A percentile compares a stretch with the other conserved stretches of the same genome.
Conservation (phyloP, 805 yeast genomes). For the Lipomyces oligophaga region DNA sequence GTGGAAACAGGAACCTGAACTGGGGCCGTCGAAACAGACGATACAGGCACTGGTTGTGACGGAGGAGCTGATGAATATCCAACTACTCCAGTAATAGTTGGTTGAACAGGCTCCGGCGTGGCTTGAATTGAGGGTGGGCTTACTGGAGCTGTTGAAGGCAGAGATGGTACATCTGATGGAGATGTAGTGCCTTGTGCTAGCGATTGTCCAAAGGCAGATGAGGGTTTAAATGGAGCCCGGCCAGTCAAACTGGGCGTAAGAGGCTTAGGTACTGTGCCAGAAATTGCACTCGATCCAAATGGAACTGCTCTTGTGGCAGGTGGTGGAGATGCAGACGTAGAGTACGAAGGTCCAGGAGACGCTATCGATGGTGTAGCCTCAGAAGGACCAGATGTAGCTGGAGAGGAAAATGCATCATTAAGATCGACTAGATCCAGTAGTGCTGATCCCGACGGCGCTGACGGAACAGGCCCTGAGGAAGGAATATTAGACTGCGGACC, state of each 20-base stretch:
- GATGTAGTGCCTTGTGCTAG: constrained; percentile 40
- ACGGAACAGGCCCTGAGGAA: too few relatives aligned
- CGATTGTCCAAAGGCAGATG: constrained; percentile 80
- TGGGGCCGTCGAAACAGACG: too few relatives aligned
- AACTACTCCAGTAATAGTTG: not conserved
- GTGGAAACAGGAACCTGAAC: too few relatives aligned
- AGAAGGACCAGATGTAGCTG: constrained; percentile 29
- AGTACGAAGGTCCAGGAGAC: constrained; percentile 1
- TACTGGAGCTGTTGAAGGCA: not conserved
- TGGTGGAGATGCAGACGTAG: constrained; percentile 32
- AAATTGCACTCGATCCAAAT: constrained; percentile 8
- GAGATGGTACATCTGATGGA: constrained; percentile 25
- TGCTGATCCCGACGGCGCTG: constrained; percentile 45
- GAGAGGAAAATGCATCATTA: constrained; percentile 43
- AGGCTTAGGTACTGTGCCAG: constrained; percentile 31
- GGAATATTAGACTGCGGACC: constrained; percentile 32
- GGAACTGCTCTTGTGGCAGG: constrained; percentile 35
- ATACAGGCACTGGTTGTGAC: too few relatives aligned
- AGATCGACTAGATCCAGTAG: constrained; percentile 63
- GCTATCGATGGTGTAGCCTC: constrained; percentile 9
- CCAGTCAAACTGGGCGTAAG: constrained; percentile 23
- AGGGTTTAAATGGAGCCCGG: constrained; percentile 60
- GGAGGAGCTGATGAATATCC: constrained; percentile 4
- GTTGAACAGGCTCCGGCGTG: not conserved
- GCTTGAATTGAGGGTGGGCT: not conserved